Base-by-base conservation (phyloP, 2,329 filamentous ascomycete species). In the Fusarium paranaense region DNA sequence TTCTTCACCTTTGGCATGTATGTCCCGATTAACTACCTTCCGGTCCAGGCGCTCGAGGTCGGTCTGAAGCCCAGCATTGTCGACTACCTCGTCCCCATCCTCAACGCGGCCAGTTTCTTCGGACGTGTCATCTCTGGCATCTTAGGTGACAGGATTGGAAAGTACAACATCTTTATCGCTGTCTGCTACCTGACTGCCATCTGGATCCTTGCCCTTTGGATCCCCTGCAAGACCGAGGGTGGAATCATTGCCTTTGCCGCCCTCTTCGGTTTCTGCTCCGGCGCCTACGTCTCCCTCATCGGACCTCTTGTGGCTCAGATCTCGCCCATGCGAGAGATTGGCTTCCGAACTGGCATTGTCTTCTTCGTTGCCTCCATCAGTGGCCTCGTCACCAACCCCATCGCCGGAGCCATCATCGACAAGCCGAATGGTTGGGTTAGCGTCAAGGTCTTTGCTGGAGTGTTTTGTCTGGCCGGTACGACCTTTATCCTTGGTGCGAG, bases 291-390 rank as follows among this genome's bases (percentile, higher is more conserved):
- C 18, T 82, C 83, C 11, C 76, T 86, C 5, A 78, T 83, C 13
- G 79, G 80, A 9, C 80, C 83, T 1, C 80, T 86, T 2, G 77
- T 85, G 6, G 82, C 81, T 2, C 87, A 92, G 56, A 73, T 78
- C 18, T 76, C 74, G 0, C 76, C 76, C 6, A 30, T 72, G 0
- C 33, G 62, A 1, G 79, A 82, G 38, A 80, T 80, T 59, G 80
- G 79, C 1, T 79, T 80, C 65, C 77, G 80, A 0, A 81, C 73
- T 5, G 83, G 83, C 2, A 76, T 84, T 0, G 72, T 81, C 6
- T 91, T 91, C 76, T 86, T 87, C 4, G 79, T 89, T n/a, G 83
- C 87, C 18, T 86, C 87, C 2, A 80, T 93, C 38, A 87, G 87
- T 0, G 89, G 89, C 3, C 81, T 93, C 18, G 86, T 87, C 2